Percentiles rank a stretch among this genome's conserved stretches.
phyloP scores from a whole-genome alignment of 2,329 filamentous ascomycete genomes.

The Epichloe hybrida region DNA sequence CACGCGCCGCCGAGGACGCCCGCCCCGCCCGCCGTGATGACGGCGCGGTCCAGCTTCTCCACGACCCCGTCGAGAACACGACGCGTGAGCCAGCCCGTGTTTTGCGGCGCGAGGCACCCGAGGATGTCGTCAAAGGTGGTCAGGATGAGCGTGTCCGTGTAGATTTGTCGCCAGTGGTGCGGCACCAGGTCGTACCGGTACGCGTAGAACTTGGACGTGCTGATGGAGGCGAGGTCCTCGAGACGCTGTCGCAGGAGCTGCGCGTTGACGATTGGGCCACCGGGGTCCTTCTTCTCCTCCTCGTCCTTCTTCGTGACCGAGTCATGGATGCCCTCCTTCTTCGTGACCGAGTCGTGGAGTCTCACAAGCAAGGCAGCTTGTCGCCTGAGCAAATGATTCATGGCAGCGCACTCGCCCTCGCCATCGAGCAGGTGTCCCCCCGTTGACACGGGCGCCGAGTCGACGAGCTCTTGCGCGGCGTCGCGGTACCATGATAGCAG shows the following conservation, averaged over 20 bases:
- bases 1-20: conserved; percentile 35
- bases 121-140: conserved; percentile 33
- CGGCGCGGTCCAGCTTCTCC: conserved; percentile 55
- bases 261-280: conserved; percentile 3
- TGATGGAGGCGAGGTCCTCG: conserved; percentile 43
- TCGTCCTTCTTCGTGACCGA: not conserved
- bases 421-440: not conserved
- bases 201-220: conserved; percentile 55
- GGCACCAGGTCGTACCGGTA: conserved; percentile 56
- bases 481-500: conserved; percentile 13
- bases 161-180: conserved; percentile 54
- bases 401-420: conserved; percentile 7
- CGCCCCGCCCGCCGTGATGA: conserved; percentile 61
- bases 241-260: conserved; percentile 28
- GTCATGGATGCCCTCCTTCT: conserved; percentile 10
- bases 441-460: not conserved
- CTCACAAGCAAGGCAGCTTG: conserved; percentile 15
- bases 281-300: not conserved
- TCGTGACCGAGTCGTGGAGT: conserved; percentile 9
- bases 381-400: conserved; percentile 15
- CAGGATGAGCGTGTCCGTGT: conserved; percentile 56
- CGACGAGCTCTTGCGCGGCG: conserved; percentile 9
- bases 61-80: conserved; percentile 41
- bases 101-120: not conserved
- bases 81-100: conserved; percentile 5